These are phyloP conservation scores for Crithidia expoeki DNA, from an alignment of 208 protist species.

Conservation along the genomic window DNA sequence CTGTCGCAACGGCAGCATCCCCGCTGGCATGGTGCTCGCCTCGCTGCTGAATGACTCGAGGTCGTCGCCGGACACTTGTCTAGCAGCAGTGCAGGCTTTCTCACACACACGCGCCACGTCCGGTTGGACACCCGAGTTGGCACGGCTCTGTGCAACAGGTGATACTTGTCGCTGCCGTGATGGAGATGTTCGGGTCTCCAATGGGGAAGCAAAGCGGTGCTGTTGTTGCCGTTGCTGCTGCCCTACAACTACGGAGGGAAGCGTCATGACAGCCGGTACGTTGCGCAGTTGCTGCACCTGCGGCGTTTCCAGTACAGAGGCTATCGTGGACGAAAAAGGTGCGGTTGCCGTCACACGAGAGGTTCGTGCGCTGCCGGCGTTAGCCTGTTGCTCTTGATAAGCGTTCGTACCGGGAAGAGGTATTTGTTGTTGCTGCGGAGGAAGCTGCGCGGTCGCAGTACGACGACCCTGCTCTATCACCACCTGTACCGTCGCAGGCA, in stretches of 20 bases:
- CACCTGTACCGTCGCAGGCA: conserved; percentile 14
- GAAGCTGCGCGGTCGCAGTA: not conserved
- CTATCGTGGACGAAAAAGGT: conserved; percentile 2
- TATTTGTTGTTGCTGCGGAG: not conserved
- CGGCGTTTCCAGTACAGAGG: not conserved
- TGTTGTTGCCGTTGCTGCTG: not conserved
- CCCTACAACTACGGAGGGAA: not conserved
- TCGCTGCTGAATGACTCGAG: conserved; percentile 11
- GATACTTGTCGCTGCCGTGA: not conserved
- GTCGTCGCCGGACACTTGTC: not conserved
- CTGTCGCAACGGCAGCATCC: conserved; percentile 7
- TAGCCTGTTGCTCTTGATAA: not conserved
- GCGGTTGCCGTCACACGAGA: not conserved
- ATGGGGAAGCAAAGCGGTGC: not conserved
- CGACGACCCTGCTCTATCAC: conserved; percentile 17
- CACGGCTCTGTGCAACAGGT: not conserved
- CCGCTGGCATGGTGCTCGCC: conserved; percentile 25
- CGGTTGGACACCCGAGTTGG: not conserved
- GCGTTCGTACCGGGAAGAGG: not conserved
- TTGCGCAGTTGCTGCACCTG: not conserved
- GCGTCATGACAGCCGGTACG: not conserved
- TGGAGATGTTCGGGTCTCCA: not conserved
- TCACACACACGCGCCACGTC: not conserved
- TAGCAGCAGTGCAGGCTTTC: not conserved
- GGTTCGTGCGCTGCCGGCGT: not conserved